These are phyloP conservation scores for Eutypella sp. DNA, from an alignment of 2,329 filamentous ascomycete species.

Conservation along the genomic window DNA sequence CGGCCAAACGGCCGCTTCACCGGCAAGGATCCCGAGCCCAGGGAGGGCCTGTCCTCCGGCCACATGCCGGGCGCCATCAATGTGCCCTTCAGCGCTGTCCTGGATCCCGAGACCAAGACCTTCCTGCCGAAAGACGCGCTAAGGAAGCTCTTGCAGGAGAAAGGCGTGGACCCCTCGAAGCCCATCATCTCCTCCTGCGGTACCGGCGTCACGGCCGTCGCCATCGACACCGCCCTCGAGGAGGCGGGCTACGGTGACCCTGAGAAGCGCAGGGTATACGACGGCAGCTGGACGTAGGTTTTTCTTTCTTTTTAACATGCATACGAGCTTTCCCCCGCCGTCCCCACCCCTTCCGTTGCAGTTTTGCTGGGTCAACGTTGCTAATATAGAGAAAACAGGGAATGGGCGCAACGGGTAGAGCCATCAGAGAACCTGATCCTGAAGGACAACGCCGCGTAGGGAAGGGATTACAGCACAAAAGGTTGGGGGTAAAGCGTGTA, in stretches of 20 bases:
- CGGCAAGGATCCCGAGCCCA: slow-evolving; percentile 79
- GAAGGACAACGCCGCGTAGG: slow-evolving; percentile 40
- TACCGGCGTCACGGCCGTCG: slow-evolving; percentile 87
- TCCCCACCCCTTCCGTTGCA: too few relatives aligned
- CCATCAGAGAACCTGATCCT: slow-evolving; percentile 58
- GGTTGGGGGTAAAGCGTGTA: not conserved
- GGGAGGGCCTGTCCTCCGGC: slow-evolving; percentile 78
- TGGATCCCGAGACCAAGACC: slow-evolving; percentile 79
- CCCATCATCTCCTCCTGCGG: slow-evolving; percentile 87
- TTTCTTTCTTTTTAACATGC: not conserved
- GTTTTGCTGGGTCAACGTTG: too few relatives aligned
- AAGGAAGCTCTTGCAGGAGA: slow-evolving; percentile 69
- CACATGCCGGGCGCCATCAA: slow-evolving; percentile 88
- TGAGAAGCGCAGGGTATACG: slow-evolving; percentile 73
- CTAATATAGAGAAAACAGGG: slow-evolving; percentile 44
- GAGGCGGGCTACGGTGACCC: slow-evolving; percentile 69
- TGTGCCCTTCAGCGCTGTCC: slow-evolving; percentile 71
- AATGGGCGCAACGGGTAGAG: slow-evolving; percentile 63
- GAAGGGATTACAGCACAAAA: not conserved
- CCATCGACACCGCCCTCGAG: slow-evolving; percentile 81
- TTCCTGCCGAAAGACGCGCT: slow-evolving; percentile 70
- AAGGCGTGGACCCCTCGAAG: slow-evolving; percentile 71
- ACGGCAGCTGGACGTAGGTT: slow-evolving; percentile 96
- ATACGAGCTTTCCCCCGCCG: slow-evolving; percentile 5
- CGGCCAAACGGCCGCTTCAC: slow-evolving; percentile 74